Percentiles rank a stretch among this genome's conserved stretches.
Evolutionary conservation across 2,329 filamentous ascomycete species (phyloP).

Genomic region (Eutypella sp.): DNA sequence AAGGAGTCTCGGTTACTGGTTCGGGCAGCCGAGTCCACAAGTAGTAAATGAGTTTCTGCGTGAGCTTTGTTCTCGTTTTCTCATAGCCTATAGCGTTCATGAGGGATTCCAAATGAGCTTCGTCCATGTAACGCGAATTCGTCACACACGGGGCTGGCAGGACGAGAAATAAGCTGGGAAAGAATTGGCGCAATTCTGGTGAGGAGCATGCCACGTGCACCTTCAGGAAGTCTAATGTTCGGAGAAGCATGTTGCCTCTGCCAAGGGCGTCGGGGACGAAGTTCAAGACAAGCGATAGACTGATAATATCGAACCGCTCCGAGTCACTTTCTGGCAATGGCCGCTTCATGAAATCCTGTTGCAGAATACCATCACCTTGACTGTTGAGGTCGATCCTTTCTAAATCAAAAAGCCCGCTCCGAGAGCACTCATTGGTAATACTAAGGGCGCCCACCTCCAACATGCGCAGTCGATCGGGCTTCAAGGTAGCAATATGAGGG

Average conservation of each 20-base stretch:
- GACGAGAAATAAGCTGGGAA: constrained; percentile 80
- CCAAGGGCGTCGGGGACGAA: constrained; percentile 75
- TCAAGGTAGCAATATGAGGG: constrained; percentile 17
- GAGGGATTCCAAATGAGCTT: constrained; percentile 62
- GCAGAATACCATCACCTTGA: constrained; percentile 71
- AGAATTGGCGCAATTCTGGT: constrained; percentile 27
- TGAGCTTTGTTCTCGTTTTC: constrained; percentile 62
- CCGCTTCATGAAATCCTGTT: constrained; percentile 92
- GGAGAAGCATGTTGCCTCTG: constrained; percentile 79
- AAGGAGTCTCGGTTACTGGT: constrained; percentile 15
- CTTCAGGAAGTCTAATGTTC: constrained; percentile 67
- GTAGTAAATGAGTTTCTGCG: constrained; percentile 81
- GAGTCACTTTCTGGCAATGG: constrained; percentile 59
- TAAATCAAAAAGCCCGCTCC: constrained; percentile 64
- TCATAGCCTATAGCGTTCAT: constrained; percentile 74
- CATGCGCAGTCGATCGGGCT: constrained; percentile 48
- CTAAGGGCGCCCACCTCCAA: constrained; percentile 89
- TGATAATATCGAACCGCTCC: constrained; percentile 82
- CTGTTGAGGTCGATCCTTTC: constrained; percentile 87
- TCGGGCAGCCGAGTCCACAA: constrained; percentile 60
- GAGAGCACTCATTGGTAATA: constrained; percentile 77
- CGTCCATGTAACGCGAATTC: constrained; percentile 87
- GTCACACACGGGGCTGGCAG: constrained; percentile 80
- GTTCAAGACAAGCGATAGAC: constrained; percentile 87
- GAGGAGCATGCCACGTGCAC: constrained; percentile 18